phyloP scores from a whole-genome alignment of 257 asterid species.

The Perilla frutescens region DNA sequence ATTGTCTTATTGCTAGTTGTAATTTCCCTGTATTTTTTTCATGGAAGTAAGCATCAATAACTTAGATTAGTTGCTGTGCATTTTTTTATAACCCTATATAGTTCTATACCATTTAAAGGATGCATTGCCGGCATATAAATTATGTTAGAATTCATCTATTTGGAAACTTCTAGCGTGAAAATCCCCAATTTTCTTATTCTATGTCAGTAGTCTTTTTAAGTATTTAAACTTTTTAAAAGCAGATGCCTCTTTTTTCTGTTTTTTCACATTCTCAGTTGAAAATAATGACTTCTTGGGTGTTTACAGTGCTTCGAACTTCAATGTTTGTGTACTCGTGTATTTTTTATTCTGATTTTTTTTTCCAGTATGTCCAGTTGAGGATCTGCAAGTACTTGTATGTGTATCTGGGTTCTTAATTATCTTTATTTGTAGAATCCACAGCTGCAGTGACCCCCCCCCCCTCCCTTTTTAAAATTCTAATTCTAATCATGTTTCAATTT shows the following conservation, averaged over 20 bases:
- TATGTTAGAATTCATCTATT: too few species aligned
- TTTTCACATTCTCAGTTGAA: too few species aligned
- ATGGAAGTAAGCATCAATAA: slow-evolving; percentile 33
- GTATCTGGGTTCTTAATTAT: too few species aligned
- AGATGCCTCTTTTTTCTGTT: neutral
- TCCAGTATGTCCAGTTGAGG: neutral
- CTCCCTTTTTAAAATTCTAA: too few species aligned
- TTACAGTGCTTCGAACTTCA: neutral
- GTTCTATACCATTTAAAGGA: slow-evolving; percentile 15
- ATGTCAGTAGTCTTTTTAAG: neutral
- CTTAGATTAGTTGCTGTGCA: slow-evolving; percentile 26
- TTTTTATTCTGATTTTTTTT: neutral
- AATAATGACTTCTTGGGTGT: neutral
- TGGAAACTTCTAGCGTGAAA: neutral
- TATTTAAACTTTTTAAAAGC: neutral
- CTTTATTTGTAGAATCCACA: too few species aligned
- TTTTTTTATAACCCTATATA: neutral
- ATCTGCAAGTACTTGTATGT: neutral
- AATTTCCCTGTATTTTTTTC: slow-evolving; percentile 40
- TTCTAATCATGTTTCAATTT: too few species aligned
- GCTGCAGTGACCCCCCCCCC: too few species aligned
- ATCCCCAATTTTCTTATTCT: slow-evolving; percentile 1
- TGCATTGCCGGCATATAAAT: slow-evolving; percentile 18
- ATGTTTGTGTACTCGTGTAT: neutral
- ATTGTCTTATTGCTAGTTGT: slow-evolving; percentile 39